Conservation (phyloP, 2,329 filamentous ascomycete species). For the Neurospora sp. region DNA sequence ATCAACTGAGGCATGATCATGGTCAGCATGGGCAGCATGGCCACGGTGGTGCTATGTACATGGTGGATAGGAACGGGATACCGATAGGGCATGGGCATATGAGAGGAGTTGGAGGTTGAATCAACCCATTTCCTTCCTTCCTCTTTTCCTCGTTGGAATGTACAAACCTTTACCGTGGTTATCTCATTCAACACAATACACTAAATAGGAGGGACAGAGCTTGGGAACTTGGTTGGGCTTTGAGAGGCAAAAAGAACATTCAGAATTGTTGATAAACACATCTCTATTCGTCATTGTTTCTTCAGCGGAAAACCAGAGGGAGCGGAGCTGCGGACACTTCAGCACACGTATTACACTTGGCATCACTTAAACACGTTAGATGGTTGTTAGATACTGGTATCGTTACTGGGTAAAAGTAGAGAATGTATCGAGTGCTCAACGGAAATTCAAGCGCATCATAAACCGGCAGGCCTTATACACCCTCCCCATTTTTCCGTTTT, state of each 20-base stretch:
- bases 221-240: neutral
- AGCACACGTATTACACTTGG: neutral
- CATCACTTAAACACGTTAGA: neutral
- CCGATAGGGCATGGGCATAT: neutral
- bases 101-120: neutral
- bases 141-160: too few species aligned
- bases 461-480: neutral
- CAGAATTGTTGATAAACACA: neutral
- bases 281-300: too few species aligned
- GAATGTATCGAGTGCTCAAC: neutral
- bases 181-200: neutral
- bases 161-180: too few species aligned
- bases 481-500: too few species aligned
- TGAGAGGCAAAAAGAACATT: neutral
- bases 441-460: neutral
- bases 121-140: too few species aligned
- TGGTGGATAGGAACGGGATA: neutral
- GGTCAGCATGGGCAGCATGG: neutral
- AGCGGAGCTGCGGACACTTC: too few species aligned
- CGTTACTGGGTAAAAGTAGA: neutral
- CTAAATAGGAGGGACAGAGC: neutral
- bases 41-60: neutral
- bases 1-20: conserved; percentile 6
- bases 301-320: too few species aligned
- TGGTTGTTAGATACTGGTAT: neutral